Percentiles rank a stretch among this genome's conserved stretches.
Conservation (phyloP, 177 flowering plant species). For the Tripterygium wilfordii region DNA sequence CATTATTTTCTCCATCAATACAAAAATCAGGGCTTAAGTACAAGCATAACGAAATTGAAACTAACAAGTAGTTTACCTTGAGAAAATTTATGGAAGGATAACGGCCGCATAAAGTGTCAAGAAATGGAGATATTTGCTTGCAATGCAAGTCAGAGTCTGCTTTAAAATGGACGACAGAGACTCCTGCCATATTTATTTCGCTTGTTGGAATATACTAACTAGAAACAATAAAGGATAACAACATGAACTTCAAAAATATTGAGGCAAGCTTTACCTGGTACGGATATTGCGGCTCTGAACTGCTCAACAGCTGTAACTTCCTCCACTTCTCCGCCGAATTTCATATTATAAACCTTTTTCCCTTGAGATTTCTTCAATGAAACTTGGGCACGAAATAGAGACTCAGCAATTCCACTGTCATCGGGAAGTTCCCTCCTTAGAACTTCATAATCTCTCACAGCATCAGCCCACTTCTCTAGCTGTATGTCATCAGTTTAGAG, state of each 20-base stretch:
- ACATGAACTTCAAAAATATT: too few species aligned
- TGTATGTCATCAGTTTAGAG: too few species aligned
- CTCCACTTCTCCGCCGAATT: constrained; percentile 96
- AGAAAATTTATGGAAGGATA: constrained; percentile 88
- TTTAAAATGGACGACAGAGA: constrained; percentile 72
- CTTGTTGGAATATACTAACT: too few species aligned
- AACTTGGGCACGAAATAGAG: constrained; percentile 86
- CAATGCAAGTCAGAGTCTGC: constrained; percentile 44
- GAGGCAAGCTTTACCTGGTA: too few species aligned
- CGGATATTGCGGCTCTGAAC: constrained; percentile 67
- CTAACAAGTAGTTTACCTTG: constrained; percentile 46
- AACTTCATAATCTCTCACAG: constrained; percentile 80
- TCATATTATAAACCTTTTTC: constrained; percentile 84
- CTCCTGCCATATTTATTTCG: constrained; percentile 33
- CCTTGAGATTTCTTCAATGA: constrained; percentile 85
- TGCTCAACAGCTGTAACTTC: constrained; percentile 61
- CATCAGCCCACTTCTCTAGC: constrained; percentile 88
- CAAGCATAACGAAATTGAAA: neutral
- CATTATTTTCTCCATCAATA: neutral
- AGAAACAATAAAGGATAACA: too few species aligned
- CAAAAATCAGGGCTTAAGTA: neutral
- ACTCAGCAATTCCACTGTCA: constrained; percentile 78
- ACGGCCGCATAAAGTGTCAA: constrained; percentile 56
- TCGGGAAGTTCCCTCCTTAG: constrained; percentile 68
- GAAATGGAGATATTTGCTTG: constrained; percentile 61